Evolutionary conservation across 1,139 yeast genomes (phyloP).

Genomic region (Yamadazyma friedrichii): DNA sequence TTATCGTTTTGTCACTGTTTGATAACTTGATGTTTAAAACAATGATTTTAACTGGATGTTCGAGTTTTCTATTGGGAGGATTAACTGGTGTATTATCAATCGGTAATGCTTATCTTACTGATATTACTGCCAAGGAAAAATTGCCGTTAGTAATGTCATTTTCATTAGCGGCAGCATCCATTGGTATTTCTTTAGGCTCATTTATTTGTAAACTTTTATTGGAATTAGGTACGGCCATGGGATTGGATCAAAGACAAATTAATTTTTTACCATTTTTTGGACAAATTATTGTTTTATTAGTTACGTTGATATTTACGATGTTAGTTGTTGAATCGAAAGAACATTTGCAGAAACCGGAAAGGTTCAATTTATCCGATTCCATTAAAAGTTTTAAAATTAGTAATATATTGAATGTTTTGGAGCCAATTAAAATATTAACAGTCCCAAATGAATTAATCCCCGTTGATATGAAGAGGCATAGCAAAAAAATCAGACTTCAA

Average conservation of each 20-base stretch:
- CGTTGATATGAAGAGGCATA: constrained; percentile 2
- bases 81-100: constrained; percentile 5
- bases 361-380: neutral
- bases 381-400: neutral
- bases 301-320: neutral
- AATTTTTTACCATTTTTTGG: constrained; percentile 3
- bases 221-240: constrained; percentile 1
- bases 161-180: constrained; percentile 5
- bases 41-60: constrained; percentile 1
- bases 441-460: constrained; percentile 5
- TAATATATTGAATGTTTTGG: neutral
- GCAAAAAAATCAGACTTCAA: constrained; percentile 5
- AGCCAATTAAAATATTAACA: constrained; percentile 2
- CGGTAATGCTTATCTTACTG: constrained; percentile 11
- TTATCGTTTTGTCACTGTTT: constrained; percentile 1
- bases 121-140: constrained; percentile 9
- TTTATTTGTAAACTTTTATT: constrained; percentile 5
- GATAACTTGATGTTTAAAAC: constrained; percentile 10
- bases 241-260: neutral
- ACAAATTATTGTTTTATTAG: neutral
- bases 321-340: neutral
- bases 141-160: constrained; percentile 9
- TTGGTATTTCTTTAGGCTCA: constrained; percentile 9
- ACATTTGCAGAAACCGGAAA: neutral
- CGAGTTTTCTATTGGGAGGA: constrained; percentile 6